A percentile compares a stretch with the other conserved stretches of the same genome.
These are phyloP conservation scores for Scorias spongiosa DNA, from an alignment of 2,329 filamentous ascomycete species.

Conservation along the genomic window DNA sequence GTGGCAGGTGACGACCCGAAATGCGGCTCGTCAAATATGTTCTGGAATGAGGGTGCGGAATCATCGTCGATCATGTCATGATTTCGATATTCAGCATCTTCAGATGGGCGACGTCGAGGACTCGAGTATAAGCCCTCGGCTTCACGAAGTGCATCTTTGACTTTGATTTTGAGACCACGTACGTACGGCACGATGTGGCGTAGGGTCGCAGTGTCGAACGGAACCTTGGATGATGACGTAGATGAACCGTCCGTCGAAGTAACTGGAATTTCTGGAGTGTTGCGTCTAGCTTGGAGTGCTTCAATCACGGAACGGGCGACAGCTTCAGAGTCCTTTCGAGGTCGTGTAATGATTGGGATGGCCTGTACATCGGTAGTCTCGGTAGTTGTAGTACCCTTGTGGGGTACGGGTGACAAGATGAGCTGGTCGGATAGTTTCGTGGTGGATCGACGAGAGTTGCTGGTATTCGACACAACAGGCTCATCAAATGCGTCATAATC, in stretches of 20 bases:
- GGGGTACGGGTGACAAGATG: not conserved
- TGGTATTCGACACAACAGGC: constrained; percentile 12
- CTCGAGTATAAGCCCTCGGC: constrained; percentile 33
- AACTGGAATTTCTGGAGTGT: constrained; percentile 12
- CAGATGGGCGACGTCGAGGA: constrained; percentile 18
- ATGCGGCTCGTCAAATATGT: constrained; percentile 17
- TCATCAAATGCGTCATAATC: constrained; percentile 45
- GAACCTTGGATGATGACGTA: constrained; percentile 37
- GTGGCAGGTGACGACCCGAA: not conserved
- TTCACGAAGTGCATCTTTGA: constrained; percentile 32
- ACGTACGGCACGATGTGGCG: constrained; percentile 45
- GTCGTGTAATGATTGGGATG: constrained; percentile 23
- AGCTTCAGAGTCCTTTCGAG: constrained; percentile 40
- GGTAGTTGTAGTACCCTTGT: not conserved
- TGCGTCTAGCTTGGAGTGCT: constrained; percentile 33
- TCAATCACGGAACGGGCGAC: constrained; percentile 49
- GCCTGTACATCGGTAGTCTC: not conserved
- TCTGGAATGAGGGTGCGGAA: constrained; percentile 21
- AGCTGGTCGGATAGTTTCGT: not conserved
- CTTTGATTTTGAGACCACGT: constrained; percentile 30
- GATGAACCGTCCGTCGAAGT: constrained; percentile 8
- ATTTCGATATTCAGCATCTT: constrained; percentile 4
- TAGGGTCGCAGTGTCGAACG: constrained; percentile 50
- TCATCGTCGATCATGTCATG: constrained; percentile 3
- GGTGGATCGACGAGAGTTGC: not conserved